phyloP scores from a whole-genome alignment of 2,329 filamentous ascomycete species.

The Diaporthe sp. region DNA sequence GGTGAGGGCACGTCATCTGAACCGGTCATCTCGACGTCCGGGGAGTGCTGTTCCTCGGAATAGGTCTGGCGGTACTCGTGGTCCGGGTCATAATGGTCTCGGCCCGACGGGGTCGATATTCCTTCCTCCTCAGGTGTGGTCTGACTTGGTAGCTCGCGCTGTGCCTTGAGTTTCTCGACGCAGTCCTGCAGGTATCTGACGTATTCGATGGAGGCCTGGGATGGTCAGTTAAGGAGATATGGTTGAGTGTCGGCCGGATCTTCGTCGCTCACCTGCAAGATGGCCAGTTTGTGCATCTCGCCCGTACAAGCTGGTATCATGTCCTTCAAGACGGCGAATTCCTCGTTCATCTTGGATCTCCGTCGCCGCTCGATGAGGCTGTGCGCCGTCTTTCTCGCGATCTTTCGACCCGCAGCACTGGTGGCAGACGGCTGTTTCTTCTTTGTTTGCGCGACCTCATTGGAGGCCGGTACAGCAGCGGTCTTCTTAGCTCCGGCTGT shows the following conservation, averaged over 20 bases:
- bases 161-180: slow-evolving; percentile 81
- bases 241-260: not conserved
- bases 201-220: slow-evolving; percentile 94
- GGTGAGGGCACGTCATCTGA: slow-evolving; percentile 63
- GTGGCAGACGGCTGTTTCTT: slow-evolving; percentile 83
- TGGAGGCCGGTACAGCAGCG: slow-evolving; percentile 43
- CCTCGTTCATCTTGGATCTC: slow-evolving; percentile 98
- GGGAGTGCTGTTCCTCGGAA: slow-evolving; percentile 52
- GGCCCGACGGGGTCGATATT: slow-evolving; percentile 48
- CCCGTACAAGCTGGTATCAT: slow-evolving; percentile 97
- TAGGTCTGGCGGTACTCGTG: slow-evolving; percentile 40
- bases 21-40: slow-evolving; percentile 74
- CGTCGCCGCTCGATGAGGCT: slow-evolving; percentile 92
- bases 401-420: slow-evolving; percentile 92
- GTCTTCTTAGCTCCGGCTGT: slow-evolving; percentile 41
- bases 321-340: slow-evolving; percentile 91
- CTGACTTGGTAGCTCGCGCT: slow-evolving; percentile 55
- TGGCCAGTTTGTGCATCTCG: slow-evolving; percentile 98
- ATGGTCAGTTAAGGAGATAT: slow-evolving; percentile 29
- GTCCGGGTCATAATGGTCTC: slow-evolving; percentile 47
- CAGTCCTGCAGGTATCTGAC: slow-evolving; percentile 94
- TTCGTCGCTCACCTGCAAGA: slow-evolving; percentile 80
- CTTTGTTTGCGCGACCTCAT: slow-evolving; percentile 61
- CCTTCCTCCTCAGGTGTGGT: slow-evolving; percentile 47
- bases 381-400: slow-evolving; percentile 95